Evolutionary conservation across 2,329 filamentous ascomycete species (phyloP).

Genomic region (Intubia oerlemansii): DNA sequence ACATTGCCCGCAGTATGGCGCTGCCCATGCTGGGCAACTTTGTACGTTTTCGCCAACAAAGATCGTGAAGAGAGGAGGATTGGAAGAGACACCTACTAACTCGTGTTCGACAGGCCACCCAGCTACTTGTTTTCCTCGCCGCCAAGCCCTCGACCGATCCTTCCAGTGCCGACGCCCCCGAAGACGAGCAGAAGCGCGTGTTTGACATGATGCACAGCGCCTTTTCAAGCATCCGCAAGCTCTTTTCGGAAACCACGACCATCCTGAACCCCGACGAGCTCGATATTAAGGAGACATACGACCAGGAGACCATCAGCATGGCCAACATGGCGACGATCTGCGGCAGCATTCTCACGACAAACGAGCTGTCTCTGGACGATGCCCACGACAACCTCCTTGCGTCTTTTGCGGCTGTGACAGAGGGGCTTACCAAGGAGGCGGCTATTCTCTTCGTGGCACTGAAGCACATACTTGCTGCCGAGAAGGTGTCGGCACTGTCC

Average conservation of each 20-base stretch:
- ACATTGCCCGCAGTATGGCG: constrained; percentile 16
- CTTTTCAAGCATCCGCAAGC: constrained; percentile 13
- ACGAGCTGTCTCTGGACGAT: constrained; percentile 18
- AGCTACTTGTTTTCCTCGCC: constrained; percentile 11
- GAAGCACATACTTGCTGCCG: constrained; percentile 16
- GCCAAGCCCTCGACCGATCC: background rate
- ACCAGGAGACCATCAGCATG: constrained; percentile 21
- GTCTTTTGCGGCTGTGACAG: constrained; percentile 18
- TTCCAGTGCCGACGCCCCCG: too few relatives aligned
- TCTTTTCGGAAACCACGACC: constrained; percentile 14
- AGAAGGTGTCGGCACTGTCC: constrained; percentile 2
- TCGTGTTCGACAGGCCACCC: constrained; percentile 16
- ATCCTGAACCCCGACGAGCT: constrained; percentile 16
- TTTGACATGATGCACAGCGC: constrained; percentile 14
- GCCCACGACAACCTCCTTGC: constrained; percentile 24
- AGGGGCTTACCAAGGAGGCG: constrained; percentile 19
- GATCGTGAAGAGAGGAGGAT: too few relatives aligned
- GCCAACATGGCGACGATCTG: constrained; percentile 27
- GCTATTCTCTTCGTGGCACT: constrained; percentile 23
- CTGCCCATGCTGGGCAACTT: constrained; percentile 15
- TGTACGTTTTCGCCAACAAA: too few relatives aligned
- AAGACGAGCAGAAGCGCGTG: constrained; percentile 15
- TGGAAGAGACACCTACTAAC: too few relatives aligned
- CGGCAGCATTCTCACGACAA: constrained; percentile 17
- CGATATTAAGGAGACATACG: constrained; percentile 17